Base-by-base conservation (phyloP, 345 rosid species). In the Balakata baccata region DNA sequence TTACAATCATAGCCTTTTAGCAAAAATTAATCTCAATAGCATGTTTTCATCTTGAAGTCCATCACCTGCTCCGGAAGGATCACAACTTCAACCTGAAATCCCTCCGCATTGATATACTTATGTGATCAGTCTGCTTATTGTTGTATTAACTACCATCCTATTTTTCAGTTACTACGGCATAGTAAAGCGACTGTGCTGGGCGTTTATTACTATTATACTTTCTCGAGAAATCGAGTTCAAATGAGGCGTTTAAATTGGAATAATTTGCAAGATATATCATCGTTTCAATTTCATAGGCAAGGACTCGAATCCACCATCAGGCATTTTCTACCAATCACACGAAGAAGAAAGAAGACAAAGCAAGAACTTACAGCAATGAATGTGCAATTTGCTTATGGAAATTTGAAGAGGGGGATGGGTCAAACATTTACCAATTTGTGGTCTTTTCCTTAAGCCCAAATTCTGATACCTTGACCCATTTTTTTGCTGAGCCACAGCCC, bases 331-430 rank as follows among this genome's bases (percentile, higher is more conserved):
- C 90, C 83, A 0, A 68, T 73, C 39, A 16, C 69, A 11, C 77
- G 77, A 70, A 75, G 64, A 56, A 66, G 14, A 34, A 75, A n/a
- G 72, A 37, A 29, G 73, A 73, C 1, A 62, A 47, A 63, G 5
- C 5, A 18, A 12, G 37, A 25, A 61, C n/a, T n/a, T n/a, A n/a
- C n/a, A n/a, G n/a, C n/a, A n/a, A 65, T 0, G 87, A 81, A 7
- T 86, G 89, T 11, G 78, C 85, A 3, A 81, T 83, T 59, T 80
- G 88, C 53, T 81, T 84, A 74, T 81, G 80, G 2, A 86, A 86
- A 50, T 84, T 81, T 11, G 77, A 78, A 43, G 89, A 78, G 17
- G 84, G 83, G 25, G 89, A 22, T 70, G 78, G 82, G 60, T 80
- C 10, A 83, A 66, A 66, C 77, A 78, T 58, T 66, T 84, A 5